Percentiles rank a stretch among this genome's conserved stretches.
These are phyloP conservation scores for Gossypium bickii DNA, from an alignment of 345 rosid species.

Conservation along the genomic window DNA sequence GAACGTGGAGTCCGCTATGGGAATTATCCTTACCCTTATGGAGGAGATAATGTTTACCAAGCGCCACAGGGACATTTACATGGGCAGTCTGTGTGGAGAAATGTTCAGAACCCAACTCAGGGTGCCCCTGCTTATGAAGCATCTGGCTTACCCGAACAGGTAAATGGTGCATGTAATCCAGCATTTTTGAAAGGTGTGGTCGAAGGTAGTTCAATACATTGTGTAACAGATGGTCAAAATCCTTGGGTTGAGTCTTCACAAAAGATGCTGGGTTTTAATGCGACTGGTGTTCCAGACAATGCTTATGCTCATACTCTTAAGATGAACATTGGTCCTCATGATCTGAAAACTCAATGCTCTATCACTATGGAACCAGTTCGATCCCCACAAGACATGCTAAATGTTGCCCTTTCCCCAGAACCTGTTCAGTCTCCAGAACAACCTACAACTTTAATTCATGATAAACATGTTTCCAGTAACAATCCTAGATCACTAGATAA, in stretches of 20 bases:
- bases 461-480: slow-evolving; percentile 16
- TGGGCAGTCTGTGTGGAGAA: slow-evolving; percentile 57
- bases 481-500: slow-evolving; percentile 20
- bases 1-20: slow-evolving; percentile 52
- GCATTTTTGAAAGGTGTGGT: slow-evolving; percentile 36
- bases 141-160: slow-evolving; percentile 37
- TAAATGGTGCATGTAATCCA: slow-evolving; percentile 52
- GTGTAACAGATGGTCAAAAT: slow-evolving; percentile 42
- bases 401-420: slow-evolving; percentile 23
- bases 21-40: slow-evolving; percentile 53
- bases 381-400: slow-evolving; percentile 32
- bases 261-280: slow-evolving; percentile 53
- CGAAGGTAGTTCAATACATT: slow-evolving; percentile 47
- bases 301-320: slow-evolving; percentile 34
- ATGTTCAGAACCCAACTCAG: slow-evolving; percentile 46
- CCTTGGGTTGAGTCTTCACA: slow-evolving; percentile 48
- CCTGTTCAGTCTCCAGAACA: slow-evolving; percentile 27
- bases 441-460: slow-evolving; percentile 27
- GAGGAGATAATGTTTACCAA: slow-evolving; percentile 48
- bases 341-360: slow-evolving; percentile 28
- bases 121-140: slow-evolving; percentile 50
- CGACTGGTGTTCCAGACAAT: slow-evolving; percentile 35
- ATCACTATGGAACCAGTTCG: slow-evolving; percentile 31
- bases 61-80: slow-evolving; percentile 51
- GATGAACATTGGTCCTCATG: slow-evolving; percentile 28